Conservation (phyloP, 495 filamentous ascomycete species). For the Neurospora sp. region DNA sequence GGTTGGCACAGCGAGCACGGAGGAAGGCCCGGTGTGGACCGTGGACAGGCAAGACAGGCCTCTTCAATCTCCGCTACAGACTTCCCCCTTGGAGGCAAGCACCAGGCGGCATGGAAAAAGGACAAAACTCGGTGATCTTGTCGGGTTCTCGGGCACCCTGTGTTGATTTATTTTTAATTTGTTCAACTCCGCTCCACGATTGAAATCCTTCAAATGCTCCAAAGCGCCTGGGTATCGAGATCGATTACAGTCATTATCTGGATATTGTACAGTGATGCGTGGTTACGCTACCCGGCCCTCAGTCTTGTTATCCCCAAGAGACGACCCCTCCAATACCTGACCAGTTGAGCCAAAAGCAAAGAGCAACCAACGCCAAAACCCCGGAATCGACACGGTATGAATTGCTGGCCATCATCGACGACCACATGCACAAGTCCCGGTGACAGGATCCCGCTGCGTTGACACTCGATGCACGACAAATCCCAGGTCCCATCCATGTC, state of each 20-base stretch:
- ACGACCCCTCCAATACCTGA: not conserved
- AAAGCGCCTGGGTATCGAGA: not conserved
- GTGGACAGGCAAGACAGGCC: too few species aligned
- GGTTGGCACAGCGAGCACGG: not conserved
- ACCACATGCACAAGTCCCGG: not conserved
- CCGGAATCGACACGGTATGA: not conserved
- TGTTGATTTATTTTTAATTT: not conserved
- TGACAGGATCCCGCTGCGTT: constrained; percentile 1
- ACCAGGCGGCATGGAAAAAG: not conserved
- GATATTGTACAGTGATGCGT: not conserved
- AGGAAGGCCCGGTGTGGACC: not conserved
- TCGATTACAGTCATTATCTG: not conserved
- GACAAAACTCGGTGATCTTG: not conserved
- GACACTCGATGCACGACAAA: constrained; percentile 8
- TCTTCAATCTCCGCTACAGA: not conserved
- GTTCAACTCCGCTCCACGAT: not conserved
- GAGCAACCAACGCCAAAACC: not conserved
- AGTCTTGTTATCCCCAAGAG: not conserved
- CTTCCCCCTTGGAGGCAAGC: not conserved
- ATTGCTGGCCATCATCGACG: not conserved
- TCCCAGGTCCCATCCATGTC: constrained; percentile 5
- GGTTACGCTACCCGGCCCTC: not conserved
- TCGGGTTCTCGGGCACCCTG: not conserved
- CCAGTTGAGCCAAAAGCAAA: not conserved
- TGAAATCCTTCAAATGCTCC: not conserved